phyloP scores from a whole-genome alignment of 495 filamentous ascomycete genomes.

The Penicillium antarcticum region DNA sequence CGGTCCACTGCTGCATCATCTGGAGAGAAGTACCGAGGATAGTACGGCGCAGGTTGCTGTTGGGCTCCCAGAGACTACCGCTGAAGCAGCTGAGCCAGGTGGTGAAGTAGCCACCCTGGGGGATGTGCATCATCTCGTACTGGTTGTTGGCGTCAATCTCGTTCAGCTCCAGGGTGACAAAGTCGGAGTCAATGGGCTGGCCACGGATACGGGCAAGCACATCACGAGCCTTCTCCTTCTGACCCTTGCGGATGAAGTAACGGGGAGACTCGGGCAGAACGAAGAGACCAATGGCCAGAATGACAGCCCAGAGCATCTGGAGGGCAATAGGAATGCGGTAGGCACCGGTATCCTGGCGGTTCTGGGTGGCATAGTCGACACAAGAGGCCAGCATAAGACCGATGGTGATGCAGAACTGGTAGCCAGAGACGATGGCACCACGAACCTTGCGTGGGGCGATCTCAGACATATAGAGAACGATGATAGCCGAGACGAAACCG shows the following conservation, averaged over 20 bases:
- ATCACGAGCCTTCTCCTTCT: slow-evolving; percentile 35
- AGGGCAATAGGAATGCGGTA: slow-evolving; percentile 70
- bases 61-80: slow-evolving; percentile 56
- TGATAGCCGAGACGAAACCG: slow-evolving; percentile 70
- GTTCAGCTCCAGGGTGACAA: slow-evolving; percentile 62
- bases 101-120: slow-evolving; percentile 54
- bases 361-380: slow-evolving; percentile 66
- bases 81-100: slow-evolving; percentile 67
- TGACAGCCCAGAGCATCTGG: slow-evolving; percentile 65
- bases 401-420: slow-evolving; percentile 71
- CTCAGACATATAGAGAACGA: slow-evolving; percentile 74
- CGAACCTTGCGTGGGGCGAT: slow-evolving; percentile 60
- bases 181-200: slow-evolving; percentile 55
- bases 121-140: slow-evolving; percentile 61
- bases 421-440: slow-evolving; percentile 65
- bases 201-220: slow-evolving; percentile 42
- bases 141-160: slow-evolving; percentile 77
- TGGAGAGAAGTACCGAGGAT: slow-evolving; percentile 73
- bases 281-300: slow-evolving; percentile 61
- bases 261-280: slow-evolving; percentile 75
- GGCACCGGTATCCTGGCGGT: slow-evolving; percentile 57
- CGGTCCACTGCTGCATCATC: slow-evolving; percentile 82
- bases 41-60: slow-evolving; percentile 68
- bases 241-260: slow-evolving; percentile 58
- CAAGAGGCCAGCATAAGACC: slow-evolving; percentile 70